Evolutionary conservation across 2,329 filamentous ascomycete species (phyloP).

Genomic region (Albifimbria verrucaria): DNA sequence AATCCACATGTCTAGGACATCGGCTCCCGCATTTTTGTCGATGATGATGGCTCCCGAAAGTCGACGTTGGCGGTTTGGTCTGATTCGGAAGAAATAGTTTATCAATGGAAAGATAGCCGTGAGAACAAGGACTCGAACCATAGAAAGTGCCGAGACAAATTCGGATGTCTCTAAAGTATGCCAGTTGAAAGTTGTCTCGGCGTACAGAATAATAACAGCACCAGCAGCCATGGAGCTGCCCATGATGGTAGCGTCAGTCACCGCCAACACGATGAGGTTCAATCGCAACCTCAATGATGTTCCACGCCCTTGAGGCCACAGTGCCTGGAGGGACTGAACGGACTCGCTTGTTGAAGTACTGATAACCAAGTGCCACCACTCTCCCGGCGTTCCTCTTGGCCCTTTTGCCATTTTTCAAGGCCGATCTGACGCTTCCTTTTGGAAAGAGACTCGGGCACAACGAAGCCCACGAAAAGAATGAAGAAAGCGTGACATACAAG

Average conservation of each 20-base stretch:
- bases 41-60: slow-evolving; percentile 29
- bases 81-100: slow-evolving; percentile 68
- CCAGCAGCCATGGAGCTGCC: slow-evolving; percentile 77
- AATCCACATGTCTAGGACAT: slow-evolving; percentile 72
- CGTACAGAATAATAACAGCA: slow-evolving; percentile 81
- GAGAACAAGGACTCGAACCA: slow-evolving; percentile 71
- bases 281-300: slow-evolving; percentile 59
- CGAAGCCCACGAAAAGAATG: slow-evolving; percentile 65
- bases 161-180: slow-evolving; percentile 73
- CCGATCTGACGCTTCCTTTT: slow-evolving; percentile 67
- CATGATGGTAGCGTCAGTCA: slow-evolving; percentile 78
- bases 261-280: slow-evolving; percentile 79
- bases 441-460: slow-evolving; percentile 83
- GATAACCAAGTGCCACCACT: slow-evolving; percentile 24
- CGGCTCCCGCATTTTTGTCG: slow-evolving; percentile 65
- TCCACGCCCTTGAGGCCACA: slow-evolving; percentile 68
- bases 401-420: slow-evolving; percentile 60
- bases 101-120: slow-evolving; percentile 72
- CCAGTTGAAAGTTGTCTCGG: slow-evolving; percentile 78
- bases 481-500: slow-evolving; percentile 71
- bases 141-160: slow-evolving; percentile 78
- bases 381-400: slow-evolving; percentile 35
- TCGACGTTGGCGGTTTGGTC: slow-evolving; percentile 41
- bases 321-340: slow-evolving; percentile 75
- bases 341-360: slow-evolving; percentile 51